Evolutionary conservation across 305 asterid genomes (phyloP).

Genomic region (Lippia alba): DNA sequence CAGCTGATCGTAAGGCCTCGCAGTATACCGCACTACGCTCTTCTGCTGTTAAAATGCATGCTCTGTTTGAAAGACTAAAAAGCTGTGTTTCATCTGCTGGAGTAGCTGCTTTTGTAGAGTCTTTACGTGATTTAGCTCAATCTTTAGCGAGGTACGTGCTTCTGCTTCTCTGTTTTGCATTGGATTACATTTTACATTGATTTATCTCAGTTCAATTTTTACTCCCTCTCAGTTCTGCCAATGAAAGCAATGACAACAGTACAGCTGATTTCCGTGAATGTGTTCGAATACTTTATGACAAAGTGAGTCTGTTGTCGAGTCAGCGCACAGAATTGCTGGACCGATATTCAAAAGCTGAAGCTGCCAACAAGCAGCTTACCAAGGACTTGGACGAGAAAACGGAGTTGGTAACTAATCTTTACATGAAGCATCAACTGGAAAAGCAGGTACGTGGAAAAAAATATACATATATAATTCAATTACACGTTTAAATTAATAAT

Average conservation of each 20-base stretch:
- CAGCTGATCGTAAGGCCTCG: slow-evolving; percentile 93
- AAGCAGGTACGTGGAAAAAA: slow-evolving; percentile 68
- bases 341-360: slow-evolving; percentile 75
- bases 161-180: slow-evolving; percentile 20
- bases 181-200: neutral
- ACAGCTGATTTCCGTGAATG: slow-evolving; percentile 81
- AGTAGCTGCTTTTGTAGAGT: slow-evolving; percentile 65
- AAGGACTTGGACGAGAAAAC: slow-evolving; percentile 88
- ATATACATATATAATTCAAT: too few relatives aligned
- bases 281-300: slow-evolving; percentile 79
- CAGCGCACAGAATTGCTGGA: slow-evolving; percentile 74
- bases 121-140: slow-evolving; percentile 74
- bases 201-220: neutral
- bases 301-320: slow-evolving; percentile 71
- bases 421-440: slow-evolving; percentile 79
- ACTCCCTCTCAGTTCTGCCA: slow-evolving; percentile 50
- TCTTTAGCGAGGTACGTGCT: slow-evolving; percentile 71
- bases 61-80: slow-evolving; percentile 88
- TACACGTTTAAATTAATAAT: too few relatives aligned
- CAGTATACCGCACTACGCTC: slow-evolving; percentile 82
- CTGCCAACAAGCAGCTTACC: slow-evolving; percentile 61
- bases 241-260: slow-evolving; percentile 73
- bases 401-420: slow-evolving; percentile 74
- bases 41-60: slow-evolving; percentile 86
- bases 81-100: slow-evolving; percentile 70